Evolutionary conservation across 2,329 filamentous ascomycete species (phyloP), one percentile per base, ranked within the genome.

Genomic region (Pseudogymnoascus sp.): DNA sequence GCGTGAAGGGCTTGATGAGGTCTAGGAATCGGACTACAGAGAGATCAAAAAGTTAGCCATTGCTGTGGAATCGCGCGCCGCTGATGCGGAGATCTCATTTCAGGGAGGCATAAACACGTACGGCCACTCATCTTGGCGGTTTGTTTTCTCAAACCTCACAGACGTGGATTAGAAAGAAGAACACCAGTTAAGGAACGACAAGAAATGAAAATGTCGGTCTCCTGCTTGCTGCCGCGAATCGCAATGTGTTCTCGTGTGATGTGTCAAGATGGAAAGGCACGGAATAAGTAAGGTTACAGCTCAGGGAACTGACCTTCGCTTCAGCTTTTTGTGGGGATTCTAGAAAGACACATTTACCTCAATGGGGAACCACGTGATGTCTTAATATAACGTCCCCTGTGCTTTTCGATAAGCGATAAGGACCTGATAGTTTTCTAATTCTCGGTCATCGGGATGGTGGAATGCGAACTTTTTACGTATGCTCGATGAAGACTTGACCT

Each of bases 1-100:
- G 93, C 84, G 95, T 91, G 78, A 99, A 99, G 75, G 94, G 94
- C 81, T 99, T 99, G 82, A 99, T 94, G 77, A 97, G 86, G 80
- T 99, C 94, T 82, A 99, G 93, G 77, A 99, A 99, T 77, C 94
- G 92, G 80, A 99, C 93, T 97, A 63, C 25, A 47, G 30, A 57
- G 35, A 57, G 63, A 37, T 62, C 64, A 62, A 63, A 65, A 59
- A 30, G 65, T 72, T 64, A 72, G 69, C 63, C 60, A 67, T 65
- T 18, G 8, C 62, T 47, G 60, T 61, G 25, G 37, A 30, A 59
- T 28, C 33, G 11, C 30, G 57, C 59, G 58, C 60, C 57, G 39
- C 57, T 39, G 60, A 30, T 35, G 41, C 47, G 61, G 59, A 62
- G 63, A 63, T 64, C 43, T 62, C 16, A 57, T 41, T 62, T n/a